A percentile compares a stretch with the other conserved stretches of the same genome.
phyloP scores from a whole-genome alignment of 177 flowering plant genomes.

The Tripterygium wilfordii region DNA sequence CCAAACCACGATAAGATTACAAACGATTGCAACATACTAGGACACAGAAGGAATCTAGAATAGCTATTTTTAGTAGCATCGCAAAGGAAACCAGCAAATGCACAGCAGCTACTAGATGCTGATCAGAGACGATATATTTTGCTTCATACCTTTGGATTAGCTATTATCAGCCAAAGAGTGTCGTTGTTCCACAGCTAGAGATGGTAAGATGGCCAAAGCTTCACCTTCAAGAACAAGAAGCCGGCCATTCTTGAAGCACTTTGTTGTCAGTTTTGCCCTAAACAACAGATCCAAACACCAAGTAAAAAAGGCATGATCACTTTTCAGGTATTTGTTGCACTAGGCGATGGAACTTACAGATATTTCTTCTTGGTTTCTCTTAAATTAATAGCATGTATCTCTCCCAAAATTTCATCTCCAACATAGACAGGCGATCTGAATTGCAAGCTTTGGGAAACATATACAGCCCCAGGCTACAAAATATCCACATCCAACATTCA shows the following conservation, averaged over 20 bases:
- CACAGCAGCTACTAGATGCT: no score
- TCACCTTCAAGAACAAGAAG: constrained; percentile 70
- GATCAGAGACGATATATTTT: no score
- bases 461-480: constrained; percentile 82
- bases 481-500: not conserved
- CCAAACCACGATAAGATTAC: no score
- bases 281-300: not conserved
- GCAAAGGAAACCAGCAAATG: no score
- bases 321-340: no score
- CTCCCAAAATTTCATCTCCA: constrained; percentile 58
- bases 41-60: no score
- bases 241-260: constrained; percentile 57
- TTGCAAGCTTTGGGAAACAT: constrained; percentile 70
- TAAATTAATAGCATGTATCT: constrained; percentile 44
- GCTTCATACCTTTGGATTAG: no score
- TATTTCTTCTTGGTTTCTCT: constrained; percentile 47
- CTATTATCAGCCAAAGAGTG: not conserved
- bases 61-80: no score
- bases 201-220: constrained; percentile 64
- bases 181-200: constrained; percentile 23
- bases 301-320: not conserved
- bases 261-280: constrained; percentile 71
- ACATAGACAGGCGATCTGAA: constrained; percentile 64
- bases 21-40: no score
- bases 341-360: constrained; percentile 36